phyloP scores from a whole-genome alignment of 495 filamentous ascomycete species.

The Aspergillus heteromorphus region DNA sequence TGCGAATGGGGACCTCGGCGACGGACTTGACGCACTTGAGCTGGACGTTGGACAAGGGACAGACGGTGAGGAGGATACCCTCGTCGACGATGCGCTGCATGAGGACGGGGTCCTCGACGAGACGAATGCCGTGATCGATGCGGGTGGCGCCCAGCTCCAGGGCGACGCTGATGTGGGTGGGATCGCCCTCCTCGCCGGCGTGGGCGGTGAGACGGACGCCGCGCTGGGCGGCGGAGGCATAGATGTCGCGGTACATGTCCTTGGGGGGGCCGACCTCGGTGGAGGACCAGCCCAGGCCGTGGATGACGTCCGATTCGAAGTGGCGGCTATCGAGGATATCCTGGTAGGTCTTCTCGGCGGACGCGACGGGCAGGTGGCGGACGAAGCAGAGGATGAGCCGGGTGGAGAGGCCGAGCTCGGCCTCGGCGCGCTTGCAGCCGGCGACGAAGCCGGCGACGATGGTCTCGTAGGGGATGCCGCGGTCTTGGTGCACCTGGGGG shows the following conservation, averaged over 20 bases:
- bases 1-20: slow-evolving; percentile 55
- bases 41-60: slow-evolving; percentile 68
- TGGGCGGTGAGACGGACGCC: slow-evolving; percentile 62
- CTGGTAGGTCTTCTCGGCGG: slow-evolving; percentile 45
- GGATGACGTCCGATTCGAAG: slow-evolving; percentile 48
- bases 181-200: slow-evolving; percentile 71
- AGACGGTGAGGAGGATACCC: slow-evolving; percentile 59
- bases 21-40: slow-evolving; percentile 54
- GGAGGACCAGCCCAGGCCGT: slow-evolving; percentile 63
- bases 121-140: slow-evolving; percentile 68
- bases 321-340: slow-evolving; percentile 43
- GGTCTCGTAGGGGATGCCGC: slow-evolving; percentile 55
- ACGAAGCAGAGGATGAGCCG: slow-evolving; percentile 66
- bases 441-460: slow-evolving; percentile 54
- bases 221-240: slow-evolving; percentile 40
- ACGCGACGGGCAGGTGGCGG: slow-evolving; percentile 56
- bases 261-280: slow-evolving; percentile 62
- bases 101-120: slow-evolving; percentile 56
- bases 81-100: slow-evolving; percentile 52
- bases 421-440: slow-evolving; percentile 55
- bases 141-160: slow-evolving; percentile 55
- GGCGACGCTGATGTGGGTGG: slow-evolving; percentile 59
- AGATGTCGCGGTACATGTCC: slow-evolving; percentile 56
- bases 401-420: slow-evolving; percentile 57
- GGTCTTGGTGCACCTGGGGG: slow-evolving; percentile 64